A percentile compares a stretch with the other conserved stretches of the same genome.
These are phyloP conservation scores for Blastobotrys serpentis DNA, from an alignment of 1,139 yeast species.

Conservation along the genomic window DNA sequence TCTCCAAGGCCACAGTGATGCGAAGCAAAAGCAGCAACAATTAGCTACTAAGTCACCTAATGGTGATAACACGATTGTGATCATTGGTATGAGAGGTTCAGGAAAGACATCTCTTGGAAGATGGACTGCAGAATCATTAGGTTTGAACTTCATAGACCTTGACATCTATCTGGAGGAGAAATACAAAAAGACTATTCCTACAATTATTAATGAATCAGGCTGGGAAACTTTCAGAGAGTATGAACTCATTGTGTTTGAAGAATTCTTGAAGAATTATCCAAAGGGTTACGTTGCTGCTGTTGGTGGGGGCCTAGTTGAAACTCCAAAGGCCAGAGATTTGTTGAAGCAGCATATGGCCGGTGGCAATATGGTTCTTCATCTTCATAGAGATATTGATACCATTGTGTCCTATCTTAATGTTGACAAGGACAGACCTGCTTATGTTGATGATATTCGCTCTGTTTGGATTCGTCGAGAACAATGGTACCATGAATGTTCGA, in stretches of 20 bases:
- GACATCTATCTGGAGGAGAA: constrained; percentile 68
- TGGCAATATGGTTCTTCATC: constrained; percentile 81
- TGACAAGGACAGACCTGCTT: constrained; percentile 89
- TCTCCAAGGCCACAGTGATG: constrained; percentile 53
- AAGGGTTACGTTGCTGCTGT: constrained; percentile 76
- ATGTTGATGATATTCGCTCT: constrained; percentile 64
- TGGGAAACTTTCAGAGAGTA: constrained; percentile 82
- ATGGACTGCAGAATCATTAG: constrained; percentile 73
- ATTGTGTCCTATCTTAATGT: constrained; percentile 69
- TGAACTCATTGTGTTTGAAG: constrained; percentile 62
- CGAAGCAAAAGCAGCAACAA: constrained; percentile 5
- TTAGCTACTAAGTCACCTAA: constrained; percentile 29
- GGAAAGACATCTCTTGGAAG: constrained; percentile 87
- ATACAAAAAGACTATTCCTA: constrained; percentile 58
- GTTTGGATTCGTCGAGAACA: constrained; percentile 83
- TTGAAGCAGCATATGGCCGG: constrained; percentile 53
- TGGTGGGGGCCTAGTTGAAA: constrained; percentile 96
- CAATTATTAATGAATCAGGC: constrained; percentile 64
- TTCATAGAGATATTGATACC: constrained; percentile 83
- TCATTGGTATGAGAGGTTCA: constrained; percentile 98
- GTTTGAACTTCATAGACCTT: constrained; percentile 72
- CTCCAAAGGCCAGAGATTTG: constrained; percentile 59
- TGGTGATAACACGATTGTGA: constrained; percentile 60
- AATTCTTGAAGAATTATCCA: constrained; percentile 49
- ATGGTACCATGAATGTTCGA: constrained; percentile 81